Percentiles rank a stretch among this genome's conserved stretches.
These are phyloP conservation scores for Isabelozyma heimii DNA, from an alignment of 805 yeast species.

Conservation along the genomic window DNA sequence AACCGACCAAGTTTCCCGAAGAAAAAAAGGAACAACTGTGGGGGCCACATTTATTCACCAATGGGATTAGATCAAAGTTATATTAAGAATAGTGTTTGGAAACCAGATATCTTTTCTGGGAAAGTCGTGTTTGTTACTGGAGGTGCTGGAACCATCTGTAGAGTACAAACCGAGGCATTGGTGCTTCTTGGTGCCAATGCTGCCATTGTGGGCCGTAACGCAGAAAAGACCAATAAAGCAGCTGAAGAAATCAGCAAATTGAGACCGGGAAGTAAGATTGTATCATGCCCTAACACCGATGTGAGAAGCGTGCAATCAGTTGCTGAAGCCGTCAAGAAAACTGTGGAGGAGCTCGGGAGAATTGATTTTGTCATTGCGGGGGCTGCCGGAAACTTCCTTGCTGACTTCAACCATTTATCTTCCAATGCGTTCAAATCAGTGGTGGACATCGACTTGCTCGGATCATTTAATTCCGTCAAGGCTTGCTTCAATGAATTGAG, in stretches of 20 bases:
- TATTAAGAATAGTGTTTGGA: constrained; percentile 35
- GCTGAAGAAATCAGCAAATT: constrained; percentile 60
- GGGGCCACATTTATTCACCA: not conserved
- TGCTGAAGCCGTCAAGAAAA: constrained; percentile 57
- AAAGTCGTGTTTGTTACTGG: constrained; percentile 93
- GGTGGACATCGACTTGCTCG: constrained; percentile 37
- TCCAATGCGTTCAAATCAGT: constrained; percentile 41
- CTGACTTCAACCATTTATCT: constrained; percentile 43
- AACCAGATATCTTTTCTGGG: constrained; percentile 67
- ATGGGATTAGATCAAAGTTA: constrained; percentile 13
- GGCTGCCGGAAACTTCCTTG: constrained; percentile 42
- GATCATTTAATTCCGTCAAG: constrained; percentile 41
- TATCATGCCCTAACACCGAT: constrained; percentile 70
- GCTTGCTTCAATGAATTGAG: constrained; percentile 37
- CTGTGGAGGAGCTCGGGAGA: constrained; percentile 45
- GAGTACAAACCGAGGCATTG: constrained; percentile 83
- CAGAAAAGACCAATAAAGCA: constrained; percentile 58
- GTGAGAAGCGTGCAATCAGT: constrained; percentile 67
- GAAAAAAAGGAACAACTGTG: not conserved
- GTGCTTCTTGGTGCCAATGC: constrained; percentile 85
- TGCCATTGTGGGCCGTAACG: constrained; percentile 77
- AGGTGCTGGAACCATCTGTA: constrained; percentile 92
- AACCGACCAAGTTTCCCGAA: not conserved
- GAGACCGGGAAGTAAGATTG: constrained; percentile 58
- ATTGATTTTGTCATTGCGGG: constrained; percentile 46